Base-by-base conservation (phyloP, 2,329 filamentous ascomycete species). In the Arthrobotrys sphaeroides region DNA sequence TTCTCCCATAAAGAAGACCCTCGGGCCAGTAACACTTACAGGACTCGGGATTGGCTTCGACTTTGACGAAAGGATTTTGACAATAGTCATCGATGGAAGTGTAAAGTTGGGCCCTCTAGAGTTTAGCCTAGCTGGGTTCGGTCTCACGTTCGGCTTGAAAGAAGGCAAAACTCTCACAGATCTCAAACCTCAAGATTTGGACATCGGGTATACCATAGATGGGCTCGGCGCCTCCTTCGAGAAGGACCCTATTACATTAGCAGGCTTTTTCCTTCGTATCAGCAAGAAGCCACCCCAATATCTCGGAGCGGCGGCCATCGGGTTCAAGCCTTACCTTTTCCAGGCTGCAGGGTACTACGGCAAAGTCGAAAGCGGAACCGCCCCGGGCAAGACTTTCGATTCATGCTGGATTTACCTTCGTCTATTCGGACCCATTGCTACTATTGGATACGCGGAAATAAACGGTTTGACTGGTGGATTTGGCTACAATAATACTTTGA, bases 291-390 rank as follows among this genome's bases (percentile, higher is more conserved):
- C n/a, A n/a, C n/a, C n/a, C n/a, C 3, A 5, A n/a, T 85, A 83
- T 53, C 78, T 78, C 1, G 84, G 84, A 0, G 84, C 82, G 0
- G 36, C 84, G 0, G 78, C 80, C 16, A 60, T 85, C 5, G 79
- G 79, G 0, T 82, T 81, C 62, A 36, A 57, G 0, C 80, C 82
- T 0, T 85, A 82, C 28, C 79, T 79, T 10, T 81, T 85, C 75
- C 33, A 81, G 31, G 84, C 83, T 0, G 82, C 81, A 0, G 84
- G 84, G 6, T 82, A 81, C 69, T 85, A 85, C 77, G 82, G 82
- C 77, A 81, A 79, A 24, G n/a, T n/a, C n/a, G n/a, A n/a, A n/a
- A n/a, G n/a, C n/a, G n/a, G n/a, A n/a, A n/a, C n/a, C n/a, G n/a
- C n/a, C n/a, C n/a, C n/a, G n/a, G n/a, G n/a, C n/a, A n/a, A n/a